Evolutionary conservation across 2,329 filamentous ascomycete genomes (phyloP), one percentile per base, ranked within the genome.

Genomic region (Fusarium odoratissimum): DNA sequence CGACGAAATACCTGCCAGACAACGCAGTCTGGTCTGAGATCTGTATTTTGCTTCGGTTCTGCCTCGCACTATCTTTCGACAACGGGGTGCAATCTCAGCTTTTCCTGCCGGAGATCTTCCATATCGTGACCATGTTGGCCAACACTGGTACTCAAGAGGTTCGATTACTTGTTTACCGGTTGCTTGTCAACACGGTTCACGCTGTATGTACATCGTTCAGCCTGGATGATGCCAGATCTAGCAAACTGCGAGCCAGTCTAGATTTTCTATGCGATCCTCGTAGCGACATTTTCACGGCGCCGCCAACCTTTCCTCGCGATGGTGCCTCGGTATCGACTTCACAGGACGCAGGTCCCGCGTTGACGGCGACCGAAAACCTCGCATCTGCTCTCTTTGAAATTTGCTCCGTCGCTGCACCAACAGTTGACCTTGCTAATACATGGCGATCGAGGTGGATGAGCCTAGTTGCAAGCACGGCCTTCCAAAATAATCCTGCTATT

Each of bases 361-460:
- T 90, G 49, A 80, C 83, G 6, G 86, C 88, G 16, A 91, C 89
- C 16, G 91, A 93, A 76, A 88, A 86, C 55, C 83, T 93, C 11
- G 90, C 90, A 2, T 85, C 85, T 28, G 80, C 91, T 3, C 80
- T 93, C 23, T 90, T 91, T 56, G 91, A 93, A 65, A 85, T 91
- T 19, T 92, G 89, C 69, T 84, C 86, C 4, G 83, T 91, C 21
- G 90, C 91, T 6, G 91, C 91, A 17, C 89, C 90, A 16, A 90
- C 90, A 1, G 82, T 89, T 13, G 90, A 92, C 73, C 84, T 91
- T 75, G 88, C 90, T 28, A 93, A 93, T 75, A 87, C 89, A 21
- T 93, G 91, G 91, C 87, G 91, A 31, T 91, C 91, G 25, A 87
- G 91, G 25, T 93, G 91, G 91, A 92, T 93, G 91, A 92, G 90